Base-by-base conservation (phyloP, 495 filamentous ascomycete species). In the Choiromyces venosus region DNA sequence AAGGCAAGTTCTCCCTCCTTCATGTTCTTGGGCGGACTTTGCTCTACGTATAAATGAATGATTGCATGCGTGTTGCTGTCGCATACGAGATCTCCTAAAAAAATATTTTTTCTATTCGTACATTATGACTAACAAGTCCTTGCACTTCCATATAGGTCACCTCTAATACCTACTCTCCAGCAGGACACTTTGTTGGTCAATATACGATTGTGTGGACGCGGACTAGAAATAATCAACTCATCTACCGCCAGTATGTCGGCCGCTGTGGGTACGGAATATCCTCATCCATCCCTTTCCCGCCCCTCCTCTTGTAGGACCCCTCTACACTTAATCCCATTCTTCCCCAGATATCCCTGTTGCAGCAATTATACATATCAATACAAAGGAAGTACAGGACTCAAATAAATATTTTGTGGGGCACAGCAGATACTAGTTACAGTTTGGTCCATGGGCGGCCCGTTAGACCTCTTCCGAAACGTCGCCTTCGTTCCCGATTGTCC, bases 401-500 rank as follows among this genome's bases (percentile, higher is more conserved):
- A 77, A 76, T 64, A 77, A 77, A 77, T 69, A 73, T 80, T 73
- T 70, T 80, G 70, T 69, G 73, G 73, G 73, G 71, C 80, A 68
- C 64, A 75, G 70, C 78, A 80, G 78, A 76, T 80, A 74, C 67
- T 73, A 80, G 75, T 66, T 78, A 81, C 65, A 76, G 68, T 66
- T 80, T 77, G 44, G 69, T 79, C 39, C 69, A 72, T 68, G 71
- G 77, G 61, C 76, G 96, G 78, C 90, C 93, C 71, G 98, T 99
- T 80, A 92, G 93, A 56, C 96, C 96, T 67, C 86, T 99, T 70
- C 96, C 96, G 40, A 95, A 91, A 83, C 89, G 92, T 73, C 89
- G 90, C 71, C 85, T 98, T 29, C 91, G 93, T 67, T 93, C 93
- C 74, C 89, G 93, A 52, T 85, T 99, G 36, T 91, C 93, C 73